These are phyloP conservation scores for Erythrobasidium hasegawianum DNA, from an alignment of 1,284 basidiomycete genomes.

Conservation along the genomic window DNA sequence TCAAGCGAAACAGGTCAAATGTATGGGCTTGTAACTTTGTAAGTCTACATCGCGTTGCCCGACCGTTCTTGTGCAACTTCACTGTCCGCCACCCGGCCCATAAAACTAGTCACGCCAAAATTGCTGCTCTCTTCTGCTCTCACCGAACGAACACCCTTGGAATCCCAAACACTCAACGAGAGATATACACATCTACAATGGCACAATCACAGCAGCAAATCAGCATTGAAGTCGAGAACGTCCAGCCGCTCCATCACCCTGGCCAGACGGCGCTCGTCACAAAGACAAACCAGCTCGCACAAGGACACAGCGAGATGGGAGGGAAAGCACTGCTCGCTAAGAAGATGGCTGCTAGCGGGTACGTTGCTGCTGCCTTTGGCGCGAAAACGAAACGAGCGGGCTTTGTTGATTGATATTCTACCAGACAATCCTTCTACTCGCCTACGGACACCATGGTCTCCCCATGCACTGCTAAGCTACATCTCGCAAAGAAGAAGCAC, in stretches of 20 bases:
- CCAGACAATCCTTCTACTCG: slow-evolving; percentile 53
- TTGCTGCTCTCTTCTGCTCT: too few relatives aligned
- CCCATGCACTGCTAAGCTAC: slow-evolving; percentile 82
- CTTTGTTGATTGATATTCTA: slow-evolving; percentile 31
- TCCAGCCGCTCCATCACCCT: slow-evolving; percentile 35
- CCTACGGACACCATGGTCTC: slow-evolving; percentile 92
- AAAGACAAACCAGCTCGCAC: slow-evolving; percentile 32
- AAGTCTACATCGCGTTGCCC: too few relatives aligned
- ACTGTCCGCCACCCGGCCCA: too few relatives aligned
- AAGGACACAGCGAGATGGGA: slow-evolving; percentile 32
- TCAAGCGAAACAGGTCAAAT: too few relatives aligned
- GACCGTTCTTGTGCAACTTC: too few relatives aligned
- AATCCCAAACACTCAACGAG: not conserved
- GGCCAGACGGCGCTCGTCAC: slow-evolving; percentile 23
- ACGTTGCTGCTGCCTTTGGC: slow-evolving; percentile 7
- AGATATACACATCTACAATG: not conserved
- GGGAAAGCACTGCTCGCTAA: slow-evolving; percentile 37
- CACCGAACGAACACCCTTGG: not conserved
- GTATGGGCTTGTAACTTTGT: too few relatives aligned
- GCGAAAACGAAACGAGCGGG: not conserved
- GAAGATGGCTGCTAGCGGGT: slow-evolving; percentile 38
- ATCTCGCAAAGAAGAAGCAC: slow-evolving; percentile 82
- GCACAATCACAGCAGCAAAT: slow-evolving; percentile 9
- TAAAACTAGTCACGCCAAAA: too few relatives aligned
- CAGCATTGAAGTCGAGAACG: slow-evolving; percentile 9